Percentiles rank a stretch among this genome's conserved stretches.
Evolutionary conservation across 2,329 filamentous ascomycete genomes (phyloP).

Genomic region (Phaeomoniella chlamydospora): DNA sequence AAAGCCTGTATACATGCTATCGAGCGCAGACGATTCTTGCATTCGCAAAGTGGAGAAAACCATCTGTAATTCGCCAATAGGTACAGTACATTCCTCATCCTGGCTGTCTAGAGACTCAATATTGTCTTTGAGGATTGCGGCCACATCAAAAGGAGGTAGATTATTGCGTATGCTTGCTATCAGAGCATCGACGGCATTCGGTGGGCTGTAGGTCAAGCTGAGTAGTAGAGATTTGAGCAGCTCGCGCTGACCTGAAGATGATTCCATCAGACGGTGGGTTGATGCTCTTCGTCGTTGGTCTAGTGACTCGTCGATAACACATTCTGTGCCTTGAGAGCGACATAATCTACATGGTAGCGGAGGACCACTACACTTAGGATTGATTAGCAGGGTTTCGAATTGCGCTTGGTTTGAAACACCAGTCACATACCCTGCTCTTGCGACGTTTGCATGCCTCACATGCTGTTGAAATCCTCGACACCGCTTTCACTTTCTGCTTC

Average conservation of each 20-base stretch:
- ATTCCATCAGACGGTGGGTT: background rate
- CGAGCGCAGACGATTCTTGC: background rate
- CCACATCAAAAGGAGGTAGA: background rate
- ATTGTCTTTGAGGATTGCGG: background rate
- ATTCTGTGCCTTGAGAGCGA: background rate
- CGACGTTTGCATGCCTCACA: conserved; percentile 1
- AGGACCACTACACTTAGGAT: background rate
- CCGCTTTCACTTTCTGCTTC: background rate
- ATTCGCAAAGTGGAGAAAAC: background rate
- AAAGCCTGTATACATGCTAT: too few relatives aligned
- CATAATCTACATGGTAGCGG: background rate
- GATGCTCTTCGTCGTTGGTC: conserved; percentile 1
- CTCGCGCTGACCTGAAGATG: background rate
- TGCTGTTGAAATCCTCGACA: background rate
- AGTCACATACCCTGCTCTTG: conserved; percentile 1
- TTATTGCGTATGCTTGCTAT: background rate
- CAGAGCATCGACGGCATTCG: background rate
- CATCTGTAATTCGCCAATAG: background rate
- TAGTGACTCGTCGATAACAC: background rate
- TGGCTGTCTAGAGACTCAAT: background rate
- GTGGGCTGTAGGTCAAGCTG: background rate
- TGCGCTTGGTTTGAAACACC: background rate
- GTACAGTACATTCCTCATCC: background rate
- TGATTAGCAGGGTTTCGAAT: background rate
- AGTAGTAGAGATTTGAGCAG: background rate